phyloP scores from a whole-genome alignment of 2,329 filamentous ascomycete genomes.

The Pseudogymnoascus sp. region DNA sequence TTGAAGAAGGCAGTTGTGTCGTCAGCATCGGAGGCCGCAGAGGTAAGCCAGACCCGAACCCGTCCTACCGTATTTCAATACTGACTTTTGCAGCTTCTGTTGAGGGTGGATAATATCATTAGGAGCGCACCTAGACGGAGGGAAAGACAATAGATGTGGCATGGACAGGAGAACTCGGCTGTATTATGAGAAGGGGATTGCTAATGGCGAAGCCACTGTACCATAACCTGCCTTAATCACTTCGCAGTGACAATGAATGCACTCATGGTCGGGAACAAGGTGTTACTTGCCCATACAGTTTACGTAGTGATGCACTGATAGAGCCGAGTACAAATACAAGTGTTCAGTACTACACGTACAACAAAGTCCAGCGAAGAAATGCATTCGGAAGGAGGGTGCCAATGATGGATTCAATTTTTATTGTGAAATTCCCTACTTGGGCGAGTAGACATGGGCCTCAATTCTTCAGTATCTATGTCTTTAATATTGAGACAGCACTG shows the following conservation, averaged over 20 bases:
- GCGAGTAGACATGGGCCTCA: not conserved
- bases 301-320: not conserved
- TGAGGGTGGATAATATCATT: slow-evolving; percentile 97
- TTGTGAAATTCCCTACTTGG: not conserved
- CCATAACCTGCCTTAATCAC: slow-evolving; percentile 28
- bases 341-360: not conserved
- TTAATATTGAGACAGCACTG: slow-evolving; percentile 1
- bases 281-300: slow-evolving; percentile 7
- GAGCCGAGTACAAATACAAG: slow-evolving; percentile 4
- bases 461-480: not conserved
- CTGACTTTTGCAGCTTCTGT: slow-evolving; percentile 55
- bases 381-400: not conserved
- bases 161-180: slow-evolving; percentile 17
- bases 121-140: slow-evolving; percentile 78
- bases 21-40: slow-evolving; percentile 90
- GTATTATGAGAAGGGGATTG: slow-evolving; percentile 24
- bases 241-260: not conserved
- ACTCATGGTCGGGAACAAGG: slow-evolving; percentile 5
- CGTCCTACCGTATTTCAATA: slow-evolving; percentile 14
- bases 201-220: slow-evolving; percentile 19
- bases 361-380: not conserved
- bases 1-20: slow-evolving; percentile 96
- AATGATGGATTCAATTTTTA: not conserved
- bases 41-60: slow-evolving; percentile 50
- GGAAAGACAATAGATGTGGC: slow-evolving; percentile 53